Conservation (phyloP, 2,329 filamentous ascomycete species). For the Ophiosphaerella korrae region DNA sequence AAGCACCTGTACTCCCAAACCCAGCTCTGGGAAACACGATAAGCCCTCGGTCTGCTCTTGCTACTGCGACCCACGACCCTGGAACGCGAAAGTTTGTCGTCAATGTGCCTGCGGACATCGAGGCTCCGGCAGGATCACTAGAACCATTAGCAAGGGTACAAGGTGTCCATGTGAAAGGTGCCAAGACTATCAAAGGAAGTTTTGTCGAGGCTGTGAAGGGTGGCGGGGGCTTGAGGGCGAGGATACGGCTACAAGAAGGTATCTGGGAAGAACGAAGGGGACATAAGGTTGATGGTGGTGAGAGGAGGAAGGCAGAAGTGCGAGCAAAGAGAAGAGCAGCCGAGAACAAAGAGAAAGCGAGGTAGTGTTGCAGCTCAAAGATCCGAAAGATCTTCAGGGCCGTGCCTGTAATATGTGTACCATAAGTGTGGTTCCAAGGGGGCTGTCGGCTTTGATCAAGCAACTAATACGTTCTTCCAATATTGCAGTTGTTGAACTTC, state of each 20-base stretch:
- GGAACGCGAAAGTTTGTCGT: constrained; percentile 64
- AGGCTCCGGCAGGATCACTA: constrained; percentile 43
- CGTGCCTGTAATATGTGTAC: background rate
- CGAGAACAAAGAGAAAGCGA: constrained; percentile 72
- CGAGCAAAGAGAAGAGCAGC: constrained; percentile 82
- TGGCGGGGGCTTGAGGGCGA: constrained; percentile 62
- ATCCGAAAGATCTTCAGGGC: too few relatives aligned
- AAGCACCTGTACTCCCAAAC: constrained; percentile 53
- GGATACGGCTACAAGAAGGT: constrained; percentile 76
- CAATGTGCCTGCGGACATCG: constrained; percentile 59
- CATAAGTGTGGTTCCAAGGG: background rate
- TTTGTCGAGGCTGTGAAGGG: constrained; percentile 72
- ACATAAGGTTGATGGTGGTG: constrained; percentile 93
- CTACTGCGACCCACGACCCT: constrained; percentile 59
- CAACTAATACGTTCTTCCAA: too few relatives aligned
- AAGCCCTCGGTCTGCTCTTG: constrained; percentile 36
- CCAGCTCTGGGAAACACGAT: constrained; percentile 31
- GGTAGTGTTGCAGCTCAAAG: constrained; percentile 18
- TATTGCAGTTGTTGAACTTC: too few relatives aligned
- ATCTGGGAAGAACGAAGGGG: constrained; percentile 91
- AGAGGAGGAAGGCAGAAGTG: constrained; percentile 84
- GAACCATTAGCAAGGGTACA: constrained; percentile 61
- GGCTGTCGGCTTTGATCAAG: too few relatives aligned
- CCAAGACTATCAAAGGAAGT: constrained; percentile 74
- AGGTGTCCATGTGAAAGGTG: constrained; percentile 71